phyloP scores from a whole-genome alignment of 1,284 basidiomycete genomes.

The Coniferiporia sulphurascens region DNA sequence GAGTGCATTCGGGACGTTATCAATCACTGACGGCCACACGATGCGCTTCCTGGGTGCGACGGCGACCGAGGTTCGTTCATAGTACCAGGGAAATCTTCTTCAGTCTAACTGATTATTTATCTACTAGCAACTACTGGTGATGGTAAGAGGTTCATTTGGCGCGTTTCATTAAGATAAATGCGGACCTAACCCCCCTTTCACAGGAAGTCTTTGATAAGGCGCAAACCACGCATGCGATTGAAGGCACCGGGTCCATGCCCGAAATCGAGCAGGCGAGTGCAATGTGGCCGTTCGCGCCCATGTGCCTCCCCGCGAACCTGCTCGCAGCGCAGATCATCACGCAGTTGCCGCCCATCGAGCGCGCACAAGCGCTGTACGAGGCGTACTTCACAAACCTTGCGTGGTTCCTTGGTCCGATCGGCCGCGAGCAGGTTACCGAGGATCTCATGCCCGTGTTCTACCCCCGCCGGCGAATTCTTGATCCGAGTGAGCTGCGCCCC shows the following conservation, averaged over 20 bases:
- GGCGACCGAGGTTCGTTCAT: conserved; percentile 2
- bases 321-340: conserved; percentile 17
- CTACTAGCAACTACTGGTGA: no score
- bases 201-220: no score
- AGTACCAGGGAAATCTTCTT: no score
- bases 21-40: conserved; percentile 9
- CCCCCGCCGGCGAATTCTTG: background rate
- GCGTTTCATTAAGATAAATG: no score
- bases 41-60: conserved; percentile 7
- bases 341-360: conserved; percentile 17
- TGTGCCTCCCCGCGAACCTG: conserved; percentile 3
- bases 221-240: no score
- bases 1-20: conserved; percentile 19
- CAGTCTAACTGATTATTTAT: no score
- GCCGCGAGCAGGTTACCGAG: conserved; percentile 14
- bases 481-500: background rate
- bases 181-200: no score
- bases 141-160: no score
- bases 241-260: background rate
- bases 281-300: conserved; percentile 13
- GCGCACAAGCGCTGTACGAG: conserved; percentile 19
- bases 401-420: conserved; percentile 16
- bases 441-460: conserved; percentile 19
- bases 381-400: conserved; percentile 19
- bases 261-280: conserved; percentile 8